Evolutionary conservation across 495 filamentous ascomycete species (phyloP).

Genomic region (Bacidia rubella): DNA sequence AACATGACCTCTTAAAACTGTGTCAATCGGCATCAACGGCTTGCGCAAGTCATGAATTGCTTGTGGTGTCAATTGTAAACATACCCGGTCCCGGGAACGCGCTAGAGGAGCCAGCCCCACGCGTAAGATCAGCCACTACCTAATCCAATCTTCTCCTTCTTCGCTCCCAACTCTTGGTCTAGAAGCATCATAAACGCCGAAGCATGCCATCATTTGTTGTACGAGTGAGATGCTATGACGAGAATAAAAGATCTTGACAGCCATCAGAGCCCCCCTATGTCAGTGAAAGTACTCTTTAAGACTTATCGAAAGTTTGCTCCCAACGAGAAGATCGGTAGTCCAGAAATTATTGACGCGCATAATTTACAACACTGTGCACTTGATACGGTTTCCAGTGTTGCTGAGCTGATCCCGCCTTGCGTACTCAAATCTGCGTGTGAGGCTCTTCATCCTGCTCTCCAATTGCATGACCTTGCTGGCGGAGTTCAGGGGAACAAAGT

Average conservation of each 20-base stretch:
- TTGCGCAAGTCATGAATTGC: neutral
- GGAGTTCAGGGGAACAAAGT: slow-evolving; percentile 7
- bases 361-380: neutral
- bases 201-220: too few species aligned
- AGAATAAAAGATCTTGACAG: slow-evolving; percentile 33
- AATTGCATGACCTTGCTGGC: neutral
- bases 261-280: slow-evolving; percentile 54
- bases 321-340: slow-evolving; percentile 32
- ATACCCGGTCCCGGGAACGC: neutral
- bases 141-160: too few species aligned
- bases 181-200: too few species aligned
- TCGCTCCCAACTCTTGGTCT: too few species aligned
- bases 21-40: neutral
- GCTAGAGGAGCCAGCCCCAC: neutral
- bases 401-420: neutral
- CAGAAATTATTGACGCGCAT: slow-evolving; percentile 36
- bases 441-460: neutral
- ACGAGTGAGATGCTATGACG: neutral
- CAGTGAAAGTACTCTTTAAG: slow-evolving; percentile 52
- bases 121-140: too few species aligned
- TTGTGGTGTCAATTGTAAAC: neutral
- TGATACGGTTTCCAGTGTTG: neutral
- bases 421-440: neutral
- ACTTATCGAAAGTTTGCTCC: slow-evolving; percentile 36
- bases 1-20: too few species aligned